phyloP scores from a whole-genome alignment of 164 flowering plant genomes.

The Warburgia ugandensis region DNA sequence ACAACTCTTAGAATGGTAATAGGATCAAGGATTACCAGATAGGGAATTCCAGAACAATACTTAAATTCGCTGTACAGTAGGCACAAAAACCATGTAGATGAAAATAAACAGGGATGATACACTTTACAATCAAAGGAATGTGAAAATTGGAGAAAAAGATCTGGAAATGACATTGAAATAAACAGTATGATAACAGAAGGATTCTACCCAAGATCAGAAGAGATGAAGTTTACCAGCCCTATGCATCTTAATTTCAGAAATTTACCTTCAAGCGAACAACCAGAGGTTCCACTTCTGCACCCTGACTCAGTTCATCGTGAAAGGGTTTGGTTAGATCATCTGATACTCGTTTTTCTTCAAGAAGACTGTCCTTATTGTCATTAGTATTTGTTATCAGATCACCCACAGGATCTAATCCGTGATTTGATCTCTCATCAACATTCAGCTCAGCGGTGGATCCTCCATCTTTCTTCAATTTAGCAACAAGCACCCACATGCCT shows the following conservation, averaged over 20 bases:
- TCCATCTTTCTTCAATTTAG: conserved; percentile 77
- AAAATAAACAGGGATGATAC: no score
- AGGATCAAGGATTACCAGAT: no score
- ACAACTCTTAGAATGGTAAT: no score
- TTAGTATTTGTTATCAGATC: conserved; percentile 28
- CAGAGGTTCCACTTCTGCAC: conserved; percentile 55
- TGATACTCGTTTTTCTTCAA: conserved; percentile 32
- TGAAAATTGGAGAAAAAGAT: no score
- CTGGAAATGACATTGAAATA: no score
- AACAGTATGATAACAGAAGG: no score
- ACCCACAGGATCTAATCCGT: conserved; percentile 17
- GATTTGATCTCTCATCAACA: conserved; percentile 25
- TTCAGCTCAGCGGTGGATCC: conserved; percentile 31
- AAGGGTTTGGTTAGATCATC: conserved; percentile 29
- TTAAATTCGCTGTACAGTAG: no score
- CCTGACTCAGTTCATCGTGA: conserved; percentile 18
- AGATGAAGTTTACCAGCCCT: neutral
- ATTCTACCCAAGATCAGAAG: no score
- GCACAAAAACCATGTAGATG: no score
- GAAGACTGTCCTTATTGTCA: conserved; percentile 19
- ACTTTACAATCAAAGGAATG: no score
- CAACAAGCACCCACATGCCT: conserved; percentile 99
- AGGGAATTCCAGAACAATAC: no score
- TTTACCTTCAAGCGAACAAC: conserved; percentile 82
- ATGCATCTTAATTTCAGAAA: neutral